phyloP scores from a whole-genome alignment of 106 monocot genomes.

The Allium cepa region DNA sequence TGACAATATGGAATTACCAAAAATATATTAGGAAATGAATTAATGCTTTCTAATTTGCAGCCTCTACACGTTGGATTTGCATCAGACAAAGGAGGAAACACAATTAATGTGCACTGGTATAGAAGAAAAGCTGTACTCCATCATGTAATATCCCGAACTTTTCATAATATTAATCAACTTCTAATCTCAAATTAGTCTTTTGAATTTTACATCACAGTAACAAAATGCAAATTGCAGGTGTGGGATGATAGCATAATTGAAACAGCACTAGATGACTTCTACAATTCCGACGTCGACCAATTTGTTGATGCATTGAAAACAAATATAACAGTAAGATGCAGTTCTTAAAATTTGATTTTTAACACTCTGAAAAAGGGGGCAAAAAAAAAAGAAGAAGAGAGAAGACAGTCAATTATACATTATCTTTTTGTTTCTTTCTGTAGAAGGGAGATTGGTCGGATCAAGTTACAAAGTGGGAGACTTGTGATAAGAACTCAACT shows the following conservation, averaged over 20 bases:
- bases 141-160: slow-evolving; percentile 15
- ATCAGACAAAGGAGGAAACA: slow-evolving; percentile 48
- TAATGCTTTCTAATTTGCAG: slow-evolving; percentile 1
- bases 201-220: no score
- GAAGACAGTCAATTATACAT: no score
- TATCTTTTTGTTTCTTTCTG: no score
- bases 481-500: slow-evolving; percentile 18
- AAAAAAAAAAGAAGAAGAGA: no score
- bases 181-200: no score
- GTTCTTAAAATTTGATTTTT: background rate
- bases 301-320: slow-evolving; percentile 20
- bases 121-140: slow-evolving; percentile 33
- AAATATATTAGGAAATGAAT: no score
- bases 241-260: slow-evolving; percentile 48
- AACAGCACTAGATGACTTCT: slow-evolving; percentile 26
- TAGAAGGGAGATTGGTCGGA: slow-evolving; percentile 32
- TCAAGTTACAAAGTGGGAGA: slow-evolving; percentile 30
- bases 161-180: background rate
- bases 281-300: slow-evolving; percentile 4
- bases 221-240: slow-evolving; percentile 18
- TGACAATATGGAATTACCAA: no score
- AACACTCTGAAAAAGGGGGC: background rate
- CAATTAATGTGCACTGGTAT: slow-evolving; percentile 49
- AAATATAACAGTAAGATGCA: slow-evolving; percentile 36
- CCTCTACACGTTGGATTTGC: slow-evolving; percentile 51